A percentile compares a stretch with the other conserved stretches of the same genome.
phyloP scores from a whole-genome alignment of 2,329 filamentous ascomycete genomes.

The Chaetoscypha palmicola region DNA sequence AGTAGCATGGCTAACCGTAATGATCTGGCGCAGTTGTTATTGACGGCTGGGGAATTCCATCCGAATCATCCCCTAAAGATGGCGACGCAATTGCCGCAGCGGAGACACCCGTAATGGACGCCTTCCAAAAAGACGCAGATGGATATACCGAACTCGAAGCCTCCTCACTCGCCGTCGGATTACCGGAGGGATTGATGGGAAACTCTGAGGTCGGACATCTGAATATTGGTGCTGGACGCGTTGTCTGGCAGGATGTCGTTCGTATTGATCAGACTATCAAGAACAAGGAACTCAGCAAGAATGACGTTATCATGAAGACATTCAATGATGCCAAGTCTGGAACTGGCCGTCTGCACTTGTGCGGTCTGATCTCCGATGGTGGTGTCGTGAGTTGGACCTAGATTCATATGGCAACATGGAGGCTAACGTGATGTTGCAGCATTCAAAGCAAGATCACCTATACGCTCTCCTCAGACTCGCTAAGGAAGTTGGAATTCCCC shows the following conservation, averaged over 20 bases:
- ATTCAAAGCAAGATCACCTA: conserved; percentile 92
- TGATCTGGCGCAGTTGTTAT: conserved; percentile 75
- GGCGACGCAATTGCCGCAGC: conserved; percentile 95
- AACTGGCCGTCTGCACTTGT: conserved; percentile 87
- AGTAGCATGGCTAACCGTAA: conserved; percentile 51
- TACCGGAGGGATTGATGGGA: conserved; percentile 96
- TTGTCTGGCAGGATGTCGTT: conserved; percentile 98
- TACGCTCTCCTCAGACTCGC: conserved; percentile 82
- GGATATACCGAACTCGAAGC: conserved; percentile 92
- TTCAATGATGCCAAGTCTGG: conserved; percentile 76
- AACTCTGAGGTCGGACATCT: conserved; percentile 98
- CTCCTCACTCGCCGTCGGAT: conserved; percentile 88
- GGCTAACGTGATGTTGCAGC: conserved; percentile 39
- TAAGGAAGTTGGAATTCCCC: conserved; percentile 77
- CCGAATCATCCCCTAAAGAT: conserved; percentile 70
- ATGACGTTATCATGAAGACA: conserved; percentile 41
- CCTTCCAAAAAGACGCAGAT: conserved; percentile 72
- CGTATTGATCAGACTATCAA: conserved; percentile 87
- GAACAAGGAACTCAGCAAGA: conserved; percentile 36
- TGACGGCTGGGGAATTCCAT: conserved; percentile 93
- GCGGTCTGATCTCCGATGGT: conserved; percentile 88
- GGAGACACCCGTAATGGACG: conserved; percentile 91
- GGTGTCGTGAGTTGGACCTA: conserved; percentile 59
- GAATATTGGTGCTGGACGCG: conserved; percentile 95
- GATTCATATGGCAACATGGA: not conserved